Conservation (phyloP, 2,329 filamentous ascomycete genomes). For the Alternaria postmessia region DNA sequence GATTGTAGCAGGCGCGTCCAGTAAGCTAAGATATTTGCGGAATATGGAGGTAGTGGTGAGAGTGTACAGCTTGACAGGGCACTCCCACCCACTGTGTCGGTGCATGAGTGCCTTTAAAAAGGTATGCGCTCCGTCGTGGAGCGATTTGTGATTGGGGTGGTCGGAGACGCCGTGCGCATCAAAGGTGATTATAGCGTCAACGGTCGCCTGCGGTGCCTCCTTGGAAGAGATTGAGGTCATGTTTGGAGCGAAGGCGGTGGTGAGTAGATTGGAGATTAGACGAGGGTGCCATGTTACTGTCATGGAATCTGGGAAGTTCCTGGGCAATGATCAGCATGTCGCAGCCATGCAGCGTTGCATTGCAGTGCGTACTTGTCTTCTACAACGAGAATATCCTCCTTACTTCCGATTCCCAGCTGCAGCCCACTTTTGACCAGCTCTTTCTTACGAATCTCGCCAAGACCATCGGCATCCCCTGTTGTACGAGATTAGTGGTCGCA, state of each 20-base stretch:
- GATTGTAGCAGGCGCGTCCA: conserved; percentile 80
- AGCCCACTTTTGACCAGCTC: conserved; percentile 85
- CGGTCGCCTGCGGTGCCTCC: conserved; percentile 61
- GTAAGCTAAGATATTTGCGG: conserved; percentile 81
- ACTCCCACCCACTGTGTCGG: conserved; percentile 69
- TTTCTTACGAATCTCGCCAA: conserved; percentile 81
- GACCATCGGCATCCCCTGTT: conserved; percentile 81
- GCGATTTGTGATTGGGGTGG: conserved; percentile 92
- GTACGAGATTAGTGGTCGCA: conserved; percentile 12
- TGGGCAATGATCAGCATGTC: conserved; percentile 32
- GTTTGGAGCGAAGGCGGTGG: conserved; percentile 75
- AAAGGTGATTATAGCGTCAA: conserved; percentile 90
- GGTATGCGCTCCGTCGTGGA: conserved; percentile 79
- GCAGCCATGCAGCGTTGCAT: conserved; percentile 10
- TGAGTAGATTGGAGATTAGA: conserved; percentile 74
- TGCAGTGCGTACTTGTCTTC: conserved; percentile 70
- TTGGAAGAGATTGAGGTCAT: conserved; percentile 55
- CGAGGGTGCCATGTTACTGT: conserved; percentile 75
- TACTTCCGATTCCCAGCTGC: conserved; percentile 74
- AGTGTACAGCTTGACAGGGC: conserved; percentile 85
- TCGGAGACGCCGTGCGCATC: conserved; percentile 81
- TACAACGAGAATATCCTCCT: conserved; percentile 85
- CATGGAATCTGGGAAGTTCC: conserved; percentile 90
- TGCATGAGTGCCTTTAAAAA: conserved; percentile 75
- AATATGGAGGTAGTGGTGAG: conserved; percentile 74